A percentile compares a stretch with the other conserved stretches of the same genome.
Evolutionary conservation across 2,329 filamentous ascomycete genomes (phyloP).

Genomic region (Penicillium sp.): DNA sequence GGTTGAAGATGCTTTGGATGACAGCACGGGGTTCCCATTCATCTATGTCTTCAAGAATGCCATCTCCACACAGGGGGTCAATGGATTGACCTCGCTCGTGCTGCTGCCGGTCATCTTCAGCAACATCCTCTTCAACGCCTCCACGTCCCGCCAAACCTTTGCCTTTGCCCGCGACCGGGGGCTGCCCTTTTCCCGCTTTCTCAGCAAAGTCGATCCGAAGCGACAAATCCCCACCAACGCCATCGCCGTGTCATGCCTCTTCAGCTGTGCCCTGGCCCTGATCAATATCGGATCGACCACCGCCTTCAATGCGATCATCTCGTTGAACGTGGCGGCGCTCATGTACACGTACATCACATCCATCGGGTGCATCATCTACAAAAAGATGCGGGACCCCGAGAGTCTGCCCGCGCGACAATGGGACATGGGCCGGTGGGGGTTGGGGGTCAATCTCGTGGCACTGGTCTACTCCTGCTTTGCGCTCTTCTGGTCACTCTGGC

Average conservation of each 20-base stretch:
- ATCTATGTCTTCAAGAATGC: slow-evolving; percentile 42
- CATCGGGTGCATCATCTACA: slow-evolving; percentile 41
- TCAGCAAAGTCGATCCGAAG: slow-evolving; percentile 33
- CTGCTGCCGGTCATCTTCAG: slow-evolving; percentile 35
- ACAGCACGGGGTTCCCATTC: slow-evolving; percentile 41
- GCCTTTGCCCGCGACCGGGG: slow-evolving; percentile 42
- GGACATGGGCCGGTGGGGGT: slow-evolving; percentile 40
- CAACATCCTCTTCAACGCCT: slow-evolving; percentile 36
- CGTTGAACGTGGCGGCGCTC: slow-evolving; percentile 43
- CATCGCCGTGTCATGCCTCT: slow-evolving; percentile 25
- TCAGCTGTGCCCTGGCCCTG: slow-evolving; percentile 37
- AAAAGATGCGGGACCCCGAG: slow-evolving; percentile 32
- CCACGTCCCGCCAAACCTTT: slow-evolving; percentile 37
- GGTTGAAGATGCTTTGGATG: slow-evolving; percentile 31
- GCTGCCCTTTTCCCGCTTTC: slow-evolving; percentile 37
- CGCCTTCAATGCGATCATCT: slow-evolving; percentile 50
- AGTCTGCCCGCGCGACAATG: slow-evolving; percentile 38
- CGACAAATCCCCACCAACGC: slow-evolving; percentile 42
- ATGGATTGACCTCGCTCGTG: slow-evolving; percentile 36
- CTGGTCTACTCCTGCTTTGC: slow-evolving; percentile 41
- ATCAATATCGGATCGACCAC: slow-evolving; percentile 49
- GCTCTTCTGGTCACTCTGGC: slow-evolving; percentile 47
- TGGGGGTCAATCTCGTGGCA: slow-evolving; percentile 42
- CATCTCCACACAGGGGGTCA: slow-evolving; percentile 19
- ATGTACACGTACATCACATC: slow-evolving; percentile 48